Base-by-base conservation (phyloP, 495 filamentous ascomycete genomes). In the Margaritispora aquatica region DNA sequence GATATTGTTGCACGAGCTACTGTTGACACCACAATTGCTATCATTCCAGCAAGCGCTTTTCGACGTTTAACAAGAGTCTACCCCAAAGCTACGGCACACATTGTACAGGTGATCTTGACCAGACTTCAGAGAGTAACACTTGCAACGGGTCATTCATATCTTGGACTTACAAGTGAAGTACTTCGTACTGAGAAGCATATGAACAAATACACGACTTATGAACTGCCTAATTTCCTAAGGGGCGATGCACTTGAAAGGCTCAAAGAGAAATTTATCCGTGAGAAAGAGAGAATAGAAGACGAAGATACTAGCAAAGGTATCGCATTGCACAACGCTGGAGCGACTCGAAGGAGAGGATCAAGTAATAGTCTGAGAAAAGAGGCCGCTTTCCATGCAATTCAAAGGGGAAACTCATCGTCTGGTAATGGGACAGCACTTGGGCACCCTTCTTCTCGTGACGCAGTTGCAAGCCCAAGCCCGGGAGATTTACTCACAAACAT, bases 1-100 rank as follows among this genome's bases (percentile, higher is more conserved):
- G 94, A 98, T 70, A 95, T 98, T 63, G 90, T 97, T 59, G 94
- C 92, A 9, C 83, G 94, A 63, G 94, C 94, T n/a, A 96, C 90
- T 29, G 89, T 95, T 21, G 94, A 98, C 69, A 97, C 93, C 0
- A 98, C 95, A 0, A 97, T 98, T 72, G 94, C 94, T 17, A 94
- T 98, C 66, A 97, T 98, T 62, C 94, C 94, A 2, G 95, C 93
- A 4, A 94, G 90, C 64, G 94, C 94, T 2, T 98, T 98, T 70
- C 84, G 90, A 56, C 87, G 94, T 9, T 75, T 98, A 36, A 98
- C 96, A n/a, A 79, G 88, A 62, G 87, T 97, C 21, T 98, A 97
- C 68, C 94, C 94, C 8, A 92, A 91, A 73, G 94, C 94, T 2
- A 96, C 94, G 11, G 89, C 95, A 5, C 94, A 98, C 69, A 97